Base-by-base conservation (phyloP, 2,329 filamentous ascomycete genomes). In the Neopestalotiopsis clavispora region DNA sequence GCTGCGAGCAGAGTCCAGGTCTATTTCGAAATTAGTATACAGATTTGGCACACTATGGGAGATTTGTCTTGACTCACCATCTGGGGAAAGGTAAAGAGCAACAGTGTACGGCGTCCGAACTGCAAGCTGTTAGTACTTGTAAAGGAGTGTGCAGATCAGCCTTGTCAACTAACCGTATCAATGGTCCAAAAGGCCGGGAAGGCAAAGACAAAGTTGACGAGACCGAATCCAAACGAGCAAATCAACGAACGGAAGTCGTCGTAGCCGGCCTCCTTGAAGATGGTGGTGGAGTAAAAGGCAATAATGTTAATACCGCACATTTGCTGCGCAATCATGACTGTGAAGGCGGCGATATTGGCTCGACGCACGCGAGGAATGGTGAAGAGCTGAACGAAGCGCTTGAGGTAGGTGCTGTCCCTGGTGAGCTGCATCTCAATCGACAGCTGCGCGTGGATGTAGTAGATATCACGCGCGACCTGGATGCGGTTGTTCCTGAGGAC, bases 251-350 rank as follows among this genome's bases (percentile, higher is more conserved):
- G 80, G 63, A 86, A 86, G 1, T 84, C 78, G 58, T 69, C 79
- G 56, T 89, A 87, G 4, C 90, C 90, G 2, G 90, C 86, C 0
- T 90, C 78, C 34, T 78, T 74, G 74, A 90, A 90, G 17, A 90
- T 83, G 6, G 89, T 90, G 0, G 90, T 90, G 0, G 89, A 91
- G 79, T 94, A 94, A 78, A 94, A 70, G 59, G 69, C 69, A 42
- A 70, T 70, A 40, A 70, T 70, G 64, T 70, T 70, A 60, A 70
- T 70, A 64, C 80, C 87, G 73, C 90, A 92, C 86, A 92, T 90
- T 78, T 92, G 90, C 78, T 92, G 91, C 0, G 89, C 90, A 75
- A 92, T 90, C 94, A 97, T 97, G 72, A 95, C 92, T 1, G 90
- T 89, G 71, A 90, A 92, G 1, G 93, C 92, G 3, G 93, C 94